These are phyloP conservation scores for Citrullus amarus DNA, from an alignment of 306 rosid species.

Conservation along the genomic window DNA sequence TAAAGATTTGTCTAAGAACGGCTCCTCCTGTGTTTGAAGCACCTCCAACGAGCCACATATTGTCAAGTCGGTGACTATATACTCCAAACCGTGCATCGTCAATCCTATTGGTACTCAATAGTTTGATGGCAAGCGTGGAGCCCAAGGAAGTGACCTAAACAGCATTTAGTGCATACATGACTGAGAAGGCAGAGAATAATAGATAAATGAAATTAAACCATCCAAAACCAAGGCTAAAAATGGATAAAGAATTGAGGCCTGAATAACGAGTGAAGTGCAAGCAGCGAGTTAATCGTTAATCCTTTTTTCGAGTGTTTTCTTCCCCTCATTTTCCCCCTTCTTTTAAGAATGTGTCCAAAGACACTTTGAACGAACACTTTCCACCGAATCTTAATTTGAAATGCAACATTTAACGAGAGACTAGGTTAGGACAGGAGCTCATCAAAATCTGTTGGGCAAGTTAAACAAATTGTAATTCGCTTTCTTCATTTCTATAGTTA, in stretches of 20 bases:
- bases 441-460: background rate
- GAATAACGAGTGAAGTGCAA: background rate
- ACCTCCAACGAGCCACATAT: slow-evolving; percentile 95
- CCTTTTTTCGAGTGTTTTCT: background rate
- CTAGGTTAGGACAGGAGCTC: background rate
- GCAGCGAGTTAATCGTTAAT: background rate
- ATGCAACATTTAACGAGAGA: background rate
- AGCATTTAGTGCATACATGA: background rate
- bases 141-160: slow-evolving; percentile 87
- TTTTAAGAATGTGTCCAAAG: background rate
- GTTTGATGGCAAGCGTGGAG: slow-evolving; percentile 86
- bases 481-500: background rate
- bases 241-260: background rate
- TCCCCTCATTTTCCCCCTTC: background rate
- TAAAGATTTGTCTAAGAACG: slow-evolving; percentile 67
- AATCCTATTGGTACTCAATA: slow-evolving; percentile 62
- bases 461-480: background rate
- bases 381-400: background rate
- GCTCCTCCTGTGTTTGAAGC: slow-evolving; percentile 96
- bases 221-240: background rate
- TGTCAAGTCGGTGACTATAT: slow-evolving; percentile 95
- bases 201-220: background rate
- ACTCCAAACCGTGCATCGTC: slow-evolving; percentile 93
- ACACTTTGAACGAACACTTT: background rate
- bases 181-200: background rate